Base-by-base conservation (phyloP, 768 basidiomycete genomes). In the Boletus rufocinnamomeus region DNA sequence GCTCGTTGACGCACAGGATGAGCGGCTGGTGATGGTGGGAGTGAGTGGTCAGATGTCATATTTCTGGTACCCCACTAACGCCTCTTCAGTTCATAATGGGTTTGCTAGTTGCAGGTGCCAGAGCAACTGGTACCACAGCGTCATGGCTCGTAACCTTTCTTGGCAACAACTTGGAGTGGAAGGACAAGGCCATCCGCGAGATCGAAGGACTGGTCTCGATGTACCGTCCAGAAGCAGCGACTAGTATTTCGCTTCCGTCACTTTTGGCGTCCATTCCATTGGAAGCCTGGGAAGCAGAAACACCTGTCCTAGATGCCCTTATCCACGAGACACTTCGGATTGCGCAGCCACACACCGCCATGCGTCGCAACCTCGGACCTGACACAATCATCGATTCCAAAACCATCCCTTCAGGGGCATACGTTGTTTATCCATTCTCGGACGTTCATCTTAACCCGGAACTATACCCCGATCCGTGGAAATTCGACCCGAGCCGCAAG, bases 61-160 rank as follows among this genome's bases (percentile, higher is more conserved):
- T 30, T 64, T 59, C 52, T 51, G 57, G 57, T 32, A 51, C 63
- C 53, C 52, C 62, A 38, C 41, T 73, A 56, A 72, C 60, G 59
- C 67, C 45, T 64, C 47, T 66, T 43, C 64, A 90, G 88, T 91
- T 92, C 71, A 87, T 89, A 58, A 90, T 91, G 86, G 89, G 90
- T 34, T 75, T 91, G 17, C 76, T 92, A 56, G 86, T 89, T 56
- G 89, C 89, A 34, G 89, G 89, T n/a, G 85, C 89, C 43, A 81
- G 89, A 67, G 87, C 89, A 14, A 91, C 88, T 46, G 89, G 89
- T 13, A 87, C 87, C 11, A 87, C 88, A 79, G 89, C 88, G 40
- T 88, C 85, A 32, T 92, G 89, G 89, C 72, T 91, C 52, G 74
- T 88, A 57, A 87, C 85, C 34, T 92, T 83, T 72, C 80, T 92